A percentile compares a stretch with the other conserved stretches of the same genome.
Conservation (phyloP, 139 green algal species). For the Chlorella ohadii region DNA sequence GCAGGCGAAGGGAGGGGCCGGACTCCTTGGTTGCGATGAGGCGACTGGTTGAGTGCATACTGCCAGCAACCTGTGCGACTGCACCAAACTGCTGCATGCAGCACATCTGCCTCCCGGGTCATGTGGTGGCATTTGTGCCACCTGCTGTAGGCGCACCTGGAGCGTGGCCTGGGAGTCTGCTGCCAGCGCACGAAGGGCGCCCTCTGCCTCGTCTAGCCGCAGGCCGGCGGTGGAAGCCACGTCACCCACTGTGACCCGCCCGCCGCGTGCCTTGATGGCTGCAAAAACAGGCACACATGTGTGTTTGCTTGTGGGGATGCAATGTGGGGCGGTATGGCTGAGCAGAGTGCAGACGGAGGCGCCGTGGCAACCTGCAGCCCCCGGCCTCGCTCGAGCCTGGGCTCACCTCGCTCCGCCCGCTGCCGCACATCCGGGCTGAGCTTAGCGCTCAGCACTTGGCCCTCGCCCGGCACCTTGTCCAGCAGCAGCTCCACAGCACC, state of each 20-base stretch:
- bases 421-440: constrained; percentile 21
- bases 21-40: background rate
- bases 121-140: background rate
- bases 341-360: no score
- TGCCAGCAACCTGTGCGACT: background rate
- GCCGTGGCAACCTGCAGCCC: no score
- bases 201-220: constrained; percentile 35
- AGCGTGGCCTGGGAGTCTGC: constrained; percentile 43
- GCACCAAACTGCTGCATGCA: background rate
- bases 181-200: constrained; percentile 38
- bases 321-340: no score
- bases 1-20: background rate
- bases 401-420: background rate
- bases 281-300: no score
- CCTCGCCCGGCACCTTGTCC: constrained; percentile 1
- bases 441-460: constrained; percentile 17
- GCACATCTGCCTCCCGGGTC: background rate
- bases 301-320: no score
- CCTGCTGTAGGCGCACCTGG: background rate
- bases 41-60: background rate
- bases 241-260: constrained; percentile 24
- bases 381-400: no score
- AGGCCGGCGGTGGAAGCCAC: constrained; percentile 40
- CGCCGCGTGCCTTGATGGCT: constrained; percentile 25
- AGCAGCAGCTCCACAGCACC: constrained; percentile 18